Conservation (phyloP, 352 stramenopile species). For the Globisporangium carolinianum region DNA sequence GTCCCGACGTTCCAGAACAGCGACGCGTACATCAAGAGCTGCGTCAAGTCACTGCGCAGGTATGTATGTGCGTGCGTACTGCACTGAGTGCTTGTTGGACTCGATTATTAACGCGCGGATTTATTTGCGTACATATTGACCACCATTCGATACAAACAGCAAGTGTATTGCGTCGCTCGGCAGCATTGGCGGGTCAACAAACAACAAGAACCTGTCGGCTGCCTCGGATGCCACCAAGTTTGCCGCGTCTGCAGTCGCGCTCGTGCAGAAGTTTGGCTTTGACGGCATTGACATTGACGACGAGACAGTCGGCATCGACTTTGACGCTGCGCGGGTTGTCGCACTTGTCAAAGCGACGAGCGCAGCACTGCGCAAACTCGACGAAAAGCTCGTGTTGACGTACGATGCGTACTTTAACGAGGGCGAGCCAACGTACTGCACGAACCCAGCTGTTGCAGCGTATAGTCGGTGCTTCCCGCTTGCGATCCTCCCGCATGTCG, state of each 20-base stretch:
- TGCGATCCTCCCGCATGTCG: constrained; percentile 38
- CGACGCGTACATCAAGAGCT: constrained; percentile 45
- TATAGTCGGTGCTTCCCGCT: constrained; percentile 64
- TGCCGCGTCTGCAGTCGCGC: constrained; percentile 32
- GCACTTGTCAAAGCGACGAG: constrained; percentile 42
- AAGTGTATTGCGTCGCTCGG: constrained; percentile 56
- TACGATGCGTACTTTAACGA: constrained; percentile 74
- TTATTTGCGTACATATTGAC: neutral
- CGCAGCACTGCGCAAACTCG: constrained; percentile 24
- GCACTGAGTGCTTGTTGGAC: neutral
- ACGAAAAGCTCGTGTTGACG: constrained; percentile 37
- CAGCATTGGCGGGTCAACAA: constrained; percentile 65
- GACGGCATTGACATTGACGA: constrained; percentile 72
- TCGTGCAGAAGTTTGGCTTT: constrained; percentile 63
- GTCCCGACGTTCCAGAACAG: constrained; percentile 51
- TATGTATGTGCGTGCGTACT: constrained; percentile 1
- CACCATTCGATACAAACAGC: constrained; percentile 10
- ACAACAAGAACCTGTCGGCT: constrained; percentile 54
- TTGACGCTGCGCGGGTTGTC: constrained; percentile 39
- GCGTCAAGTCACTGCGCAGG: constrained; percentile 44
- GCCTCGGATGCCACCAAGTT: constrained; percentile 36
- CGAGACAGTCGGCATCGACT: constrained; percentile 57
- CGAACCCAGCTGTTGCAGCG: constrained; percentile 15
- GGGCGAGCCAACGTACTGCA: constrained; percentile 22
- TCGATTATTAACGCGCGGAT: neutral